Evolutionary conservation across 169 alveolate species (phyloP).

Genomic region (Eimeria maxima): DNA sequence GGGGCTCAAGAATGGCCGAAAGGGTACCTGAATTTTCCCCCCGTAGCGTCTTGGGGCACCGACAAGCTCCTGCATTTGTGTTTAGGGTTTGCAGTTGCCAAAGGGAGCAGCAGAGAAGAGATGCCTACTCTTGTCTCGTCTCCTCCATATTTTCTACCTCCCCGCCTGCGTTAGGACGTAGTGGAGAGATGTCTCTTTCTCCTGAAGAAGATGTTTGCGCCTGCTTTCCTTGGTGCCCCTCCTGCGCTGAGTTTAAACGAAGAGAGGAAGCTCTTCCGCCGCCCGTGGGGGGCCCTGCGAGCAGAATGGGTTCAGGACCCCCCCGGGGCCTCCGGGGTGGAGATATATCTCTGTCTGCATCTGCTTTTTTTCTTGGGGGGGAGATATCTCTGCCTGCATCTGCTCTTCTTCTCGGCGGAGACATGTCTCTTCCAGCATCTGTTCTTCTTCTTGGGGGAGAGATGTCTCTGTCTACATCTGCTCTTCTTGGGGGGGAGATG

Average conservation of each 20-base stretch:
- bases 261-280: neutral
- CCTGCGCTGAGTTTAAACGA: neutral
- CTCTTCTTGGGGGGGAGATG: neutral
- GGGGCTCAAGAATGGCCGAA: neutral
- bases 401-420: neutral
- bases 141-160: neutral
- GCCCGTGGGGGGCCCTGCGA: neutral
- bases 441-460: neutral
- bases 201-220: neutral
- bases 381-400: conserved; percentile 26
- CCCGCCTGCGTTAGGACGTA: neutral
- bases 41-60: neutral
- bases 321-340: conserved; percentile 21
- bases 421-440: neutral
- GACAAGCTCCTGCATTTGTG: neutral
- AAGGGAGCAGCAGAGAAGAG: neutral
- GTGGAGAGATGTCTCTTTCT: neutral
- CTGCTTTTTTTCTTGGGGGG: conserved; percentile 24
- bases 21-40: neutral
- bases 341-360: neutral
- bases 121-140: neutral
- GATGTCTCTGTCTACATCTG: neutral
- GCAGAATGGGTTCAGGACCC: neutral
- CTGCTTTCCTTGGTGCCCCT: too few relatives aligned
- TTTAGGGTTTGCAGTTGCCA: neutral